Base-by-base conservation (phyloP, 2,329 filamentous ascomycete genomes). In the Calcarisporium arbuscula region DNA sequence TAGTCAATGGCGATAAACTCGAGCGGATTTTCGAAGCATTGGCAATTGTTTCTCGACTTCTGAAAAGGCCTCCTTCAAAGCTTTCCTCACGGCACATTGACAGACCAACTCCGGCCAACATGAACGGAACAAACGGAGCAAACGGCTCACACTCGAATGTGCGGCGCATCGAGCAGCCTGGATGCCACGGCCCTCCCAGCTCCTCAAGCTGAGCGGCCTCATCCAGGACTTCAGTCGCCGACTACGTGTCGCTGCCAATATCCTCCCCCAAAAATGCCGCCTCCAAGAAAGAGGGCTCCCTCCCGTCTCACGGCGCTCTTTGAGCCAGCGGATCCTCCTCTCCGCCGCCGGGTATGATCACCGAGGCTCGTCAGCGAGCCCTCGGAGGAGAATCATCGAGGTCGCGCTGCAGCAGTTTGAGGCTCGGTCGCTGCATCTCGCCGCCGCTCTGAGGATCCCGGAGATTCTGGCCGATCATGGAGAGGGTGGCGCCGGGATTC, bases 371-470 rank as follows among this genome's bases (percentile, higher is more conserved):
- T 58, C 14, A 47, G 47, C 30, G 50, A 59, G 28, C n/a, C 58
- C 58, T 5, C 45, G 45, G 18, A 40, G 35, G 15, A 46, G 57
- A 8, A 34, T 62, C 4, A 35, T 56, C 4, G 54, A 60, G 41
- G 49, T 62, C 8, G 48, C 51, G 5, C 43, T 50, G 10, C 54
- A 58, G 40, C 57, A 57, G 31, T 57, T 51, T 20, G 58, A 61
- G 36, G 45, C 51, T 6, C 46, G 59, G 5, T 51, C 53, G 5
- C 32, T 62, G 10, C 53, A 57, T 28, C 54, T 61, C 28, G 52
- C 46, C n/a, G 51, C 50, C 17, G 54, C 55, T 31, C 46, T 50
- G 23, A 48, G 54, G 2, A 46, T 61, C 15, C 49, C 57, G 4
- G 55, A 61, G 30, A 45, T 59, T n/a, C 41, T 61, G 11, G 51